Conservation (phyloP, 1,284 basidiomycete genomes). For the Boletus austroedulis region DNA sequence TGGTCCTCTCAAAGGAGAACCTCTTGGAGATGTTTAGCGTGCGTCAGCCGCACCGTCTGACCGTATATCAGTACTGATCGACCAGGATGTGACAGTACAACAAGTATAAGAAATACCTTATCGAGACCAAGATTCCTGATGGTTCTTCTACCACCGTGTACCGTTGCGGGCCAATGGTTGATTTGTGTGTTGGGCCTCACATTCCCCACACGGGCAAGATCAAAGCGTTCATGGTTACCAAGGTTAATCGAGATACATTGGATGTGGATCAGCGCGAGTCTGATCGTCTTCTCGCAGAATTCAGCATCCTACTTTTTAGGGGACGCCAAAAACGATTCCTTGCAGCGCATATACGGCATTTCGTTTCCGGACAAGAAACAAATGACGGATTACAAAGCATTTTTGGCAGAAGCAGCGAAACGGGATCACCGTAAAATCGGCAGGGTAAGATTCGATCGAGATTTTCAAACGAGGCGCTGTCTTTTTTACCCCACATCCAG, state of each 20-base stretch:
- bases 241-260: constrained; percentile 47
- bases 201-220: constrained; percentile 98
- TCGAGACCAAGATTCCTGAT: constrained; percentile 94
- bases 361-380: constrained; percentile 99
- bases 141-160: constrained; percentile 98
- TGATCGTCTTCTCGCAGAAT: constrained; percentile 53
- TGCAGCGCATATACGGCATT: constrained; percentile 98
- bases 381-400: constrained; percentile 92
- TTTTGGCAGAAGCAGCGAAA: constrained; percentile 95
- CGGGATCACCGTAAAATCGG: constrained; percentile 97
- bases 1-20: constrained; percentile 91
- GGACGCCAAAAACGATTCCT: constrained; percentile 89
- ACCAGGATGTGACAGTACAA: constrained; percentile 71
- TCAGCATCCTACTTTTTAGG: constrained; percentile 99
- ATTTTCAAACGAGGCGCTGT: neutral
- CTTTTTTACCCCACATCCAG: constrained; percentile 35
- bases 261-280: neutral
- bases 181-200: constrained; percentile 96
- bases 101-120: constrained; percentile 98
- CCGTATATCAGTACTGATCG: constrained; percentile 8
- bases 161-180: constrained; percentile 98
- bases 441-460: constrained; percentile 47
- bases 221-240: constrained; percentile 94
- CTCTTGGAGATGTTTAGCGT: constrained; percentile 96
- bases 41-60: constrained; percentile 27